Conservation (phyloP, 73 alveolate genomes). For the Tetrahymena elliotti region DNA sequence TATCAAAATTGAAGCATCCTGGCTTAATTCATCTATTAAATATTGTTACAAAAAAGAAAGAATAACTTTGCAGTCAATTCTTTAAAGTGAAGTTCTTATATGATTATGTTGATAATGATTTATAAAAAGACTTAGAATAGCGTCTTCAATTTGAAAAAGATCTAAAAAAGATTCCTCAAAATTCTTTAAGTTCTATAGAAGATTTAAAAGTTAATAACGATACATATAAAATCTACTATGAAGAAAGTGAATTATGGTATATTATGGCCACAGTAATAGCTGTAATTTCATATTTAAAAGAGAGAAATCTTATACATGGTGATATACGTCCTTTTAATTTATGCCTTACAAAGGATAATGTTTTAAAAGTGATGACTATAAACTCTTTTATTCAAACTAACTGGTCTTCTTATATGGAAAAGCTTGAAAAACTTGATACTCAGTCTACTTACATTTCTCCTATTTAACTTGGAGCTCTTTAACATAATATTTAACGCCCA, state of each 20-base stretch:
- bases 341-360: background rate
- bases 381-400: background rate
- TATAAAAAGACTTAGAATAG: background rate
- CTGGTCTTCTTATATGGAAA: background rate
- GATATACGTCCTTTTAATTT: background rate
- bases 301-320: background rate
- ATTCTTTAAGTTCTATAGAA: background rate
- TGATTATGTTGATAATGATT: background rate
- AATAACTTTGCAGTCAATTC: background rate
- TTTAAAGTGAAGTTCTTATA: background rate
- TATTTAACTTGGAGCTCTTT: background rate
- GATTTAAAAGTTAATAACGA: background rate
- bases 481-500: background rate
- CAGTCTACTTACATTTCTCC: background rate
- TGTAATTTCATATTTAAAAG: background rate
- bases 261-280: background rate
- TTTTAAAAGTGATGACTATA: background rate
- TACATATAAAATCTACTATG: background rate
- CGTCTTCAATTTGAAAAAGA: background rate
- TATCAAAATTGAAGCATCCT: background rate
- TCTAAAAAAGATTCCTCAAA: background rate
- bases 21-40: background rate
- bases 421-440: background rate
- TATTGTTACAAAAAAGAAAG: background rate
- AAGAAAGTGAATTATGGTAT: background rate